phyloP scores from a whole-genome alignment of 305 asterid genomes.

The Striga hermonthica region DNA sequence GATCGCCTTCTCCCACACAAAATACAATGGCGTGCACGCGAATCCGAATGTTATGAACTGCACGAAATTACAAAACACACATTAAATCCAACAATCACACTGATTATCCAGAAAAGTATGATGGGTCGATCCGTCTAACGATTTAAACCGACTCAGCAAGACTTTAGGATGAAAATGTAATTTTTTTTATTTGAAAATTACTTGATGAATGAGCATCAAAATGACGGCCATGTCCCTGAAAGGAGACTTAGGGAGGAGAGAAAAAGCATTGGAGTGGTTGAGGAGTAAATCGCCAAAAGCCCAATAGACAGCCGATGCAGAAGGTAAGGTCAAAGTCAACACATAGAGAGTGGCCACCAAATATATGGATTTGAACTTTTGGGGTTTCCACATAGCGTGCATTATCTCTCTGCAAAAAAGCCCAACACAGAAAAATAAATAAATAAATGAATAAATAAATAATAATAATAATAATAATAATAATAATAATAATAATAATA shows the following conservation, averaged over 20 bases:
- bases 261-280: conserved; percentile 50
- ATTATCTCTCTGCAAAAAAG: conserved; percentile 33
- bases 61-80: background rate
- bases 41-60: conserved; percentile 46
- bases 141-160: too few species aligned
- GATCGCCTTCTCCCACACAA: conserved; percentile 44
- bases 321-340: conserved; percentile 40
- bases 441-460: conserved; percentile 12
- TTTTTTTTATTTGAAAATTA: background rate
- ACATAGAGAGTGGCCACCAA: conserved; percentile 40
- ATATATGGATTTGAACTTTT: conserved; percentile 44
- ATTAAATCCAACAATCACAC: too few species aligned
- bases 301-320: conserved; percentile 53
- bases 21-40: conserved; percentile 45
- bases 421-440: background rate
- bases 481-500: too few species aligned
- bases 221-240: conserved; percentile 48
- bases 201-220: conserved; percentile 60
- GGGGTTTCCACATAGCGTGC: conserved; percentile 54
- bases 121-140: too few species aligned
- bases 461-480: too few species aligned
- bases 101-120: too few species aligned
- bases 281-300: conserved; percentile 55
- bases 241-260: conserved; percentile 44
- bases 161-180: too few species aligned